These are phyloP conservation scores for Vigna unguiculata DNA, from an alignment of 306 rosid species.

Conservation along the genomic window DNA sequence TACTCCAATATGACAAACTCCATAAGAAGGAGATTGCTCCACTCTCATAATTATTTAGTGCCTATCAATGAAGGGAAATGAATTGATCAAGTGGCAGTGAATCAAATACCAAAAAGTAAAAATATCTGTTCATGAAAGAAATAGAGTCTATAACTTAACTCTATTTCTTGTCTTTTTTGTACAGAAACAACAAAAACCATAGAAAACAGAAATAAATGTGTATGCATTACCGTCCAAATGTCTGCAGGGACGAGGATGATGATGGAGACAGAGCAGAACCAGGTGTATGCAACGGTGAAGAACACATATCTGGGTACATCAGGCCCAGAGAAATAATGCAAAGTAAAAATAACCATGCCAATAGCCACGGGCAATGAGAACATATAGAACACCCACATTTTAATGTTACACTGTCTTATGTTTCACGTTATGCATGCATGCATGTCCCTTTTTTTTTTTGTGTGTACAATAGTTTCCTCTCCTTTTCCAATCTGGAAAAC, in stretches of 20 bases:
- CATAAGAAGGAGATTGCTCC: slow-evolving; percentile 84
- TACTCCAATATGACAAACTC: slow-evolving; percentile 98
- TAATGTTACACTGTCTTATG: slow-evolving; percentile 29
- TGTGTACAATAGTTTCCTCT: slow-evolving; percentile 15
- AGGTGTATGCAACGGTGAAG: slow-evolving; percentile 88
- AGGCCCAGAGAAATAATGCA: slow-evolving; percentile 90
- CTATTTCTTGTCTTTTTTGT: slow-evolving; percentile 21
- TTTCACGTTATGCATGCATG: not conserved
- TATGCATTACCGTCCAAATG: slow-evolving; percentile 73
- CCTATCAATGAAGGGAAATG: slow-evolving; percentile 45
- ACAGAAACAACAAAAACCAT: slow-evolving; percentile 16
- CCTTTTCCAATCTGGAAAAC: slow-evolving; percentile 42
- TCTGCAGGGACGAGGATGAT: slow-evolving; percentile 96
- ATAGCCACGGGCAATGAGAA: slow-evolving; percentile 84
- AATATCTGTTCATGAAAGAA: not conserved
- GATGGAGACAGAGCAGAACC: slow-evolving; percentile 96
- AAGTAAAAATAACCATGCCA: slow-evolving; percentile 87
- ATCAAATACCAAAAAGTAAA: slow-evolving; percentile 4
- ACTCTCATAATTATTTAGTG: slow-evolving; percentile 37
- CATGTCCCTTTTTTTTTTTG: not conserved
- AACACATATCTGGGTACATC: slow-evolving; percentile 84
- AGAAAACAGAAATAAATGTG: not conserved
- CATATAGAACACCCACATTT: slow-evolving; percentile 96
- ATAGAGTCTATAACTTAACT: not conserved
- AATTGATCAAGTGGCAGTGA: slow-evolving; percentile 25